phyloP scores from a whole-genome alignment of 495 filamentous ascomycete genomes.

The Penicillium lagena region DNA sequence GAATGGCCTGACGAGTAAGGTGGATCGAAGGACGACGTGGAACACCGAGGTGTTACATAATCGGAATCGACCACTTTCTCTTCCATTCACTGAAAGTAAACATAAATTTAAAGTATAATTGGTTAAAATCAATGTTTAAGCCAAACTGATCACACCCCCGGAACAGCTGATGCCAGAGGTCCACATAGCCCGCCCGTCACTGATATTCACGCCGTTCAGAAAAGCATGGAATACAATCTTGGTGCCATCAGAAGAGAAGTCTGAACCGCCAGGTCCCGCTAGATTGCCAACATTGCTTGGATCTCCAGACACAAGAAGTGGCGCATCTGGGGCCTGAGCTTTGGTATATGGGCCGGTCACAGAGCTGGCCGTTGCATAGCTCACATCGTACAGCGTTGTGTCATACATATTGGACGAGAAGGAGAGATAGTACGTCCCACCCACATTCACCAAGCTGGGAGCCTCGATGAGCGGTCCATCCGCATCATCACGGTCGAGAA shows the following conservation, averaged over 20 bases:
- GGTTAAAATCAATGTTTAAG: neutral
- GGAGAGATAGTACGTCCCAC: constrained; percentile 49
- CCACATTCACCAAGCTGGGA: constrained; percentile 38
- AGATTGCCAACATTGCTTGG: constrained; percentile 22
- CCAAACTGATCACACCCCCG: constrained; percentile 8
- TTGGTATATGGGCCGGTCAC: constrained; percentile 41
- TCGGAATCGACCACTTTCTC: too few relatives aligned
- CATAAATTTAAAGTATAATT: too few relatives aligned
- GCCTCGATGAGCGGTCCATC: constrained; percentile 54
- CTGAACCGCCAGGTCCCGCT: constrained; percentile 44
- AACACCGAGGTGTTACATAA: constrained; percentile 6
- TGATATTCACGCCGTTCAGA: constrained; percentile 11
- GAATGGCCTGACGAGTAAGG: too few relatives aligned
- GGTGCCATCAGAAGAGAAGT: constrained; percentile 25
- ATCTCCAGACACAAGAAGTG: constrained; percentile 37
- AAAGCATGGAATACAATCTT: constrained; percentile 42
- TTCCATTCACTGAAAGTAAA: too few relatives aligned
- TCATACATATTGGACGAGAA: constrained; percentile 50
- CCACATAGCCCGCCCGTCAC: constrained; percentile 13
- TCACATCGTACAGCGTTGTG: constrained; percentile 41
- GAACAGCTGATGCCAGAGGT: constrained; percentile 5
- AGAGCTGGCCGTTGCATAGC: constrained; percentile 41
- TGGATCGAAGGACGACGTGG: too few relatives aligned
- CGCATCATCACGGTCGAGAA: constrained; percentile 41
- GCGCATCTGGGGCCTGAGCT: constrained; percentile 13